phyloP scores from a whole-genome alignment of 768 basidiomycete genomes.

The Paxillus involutus region DNA sequence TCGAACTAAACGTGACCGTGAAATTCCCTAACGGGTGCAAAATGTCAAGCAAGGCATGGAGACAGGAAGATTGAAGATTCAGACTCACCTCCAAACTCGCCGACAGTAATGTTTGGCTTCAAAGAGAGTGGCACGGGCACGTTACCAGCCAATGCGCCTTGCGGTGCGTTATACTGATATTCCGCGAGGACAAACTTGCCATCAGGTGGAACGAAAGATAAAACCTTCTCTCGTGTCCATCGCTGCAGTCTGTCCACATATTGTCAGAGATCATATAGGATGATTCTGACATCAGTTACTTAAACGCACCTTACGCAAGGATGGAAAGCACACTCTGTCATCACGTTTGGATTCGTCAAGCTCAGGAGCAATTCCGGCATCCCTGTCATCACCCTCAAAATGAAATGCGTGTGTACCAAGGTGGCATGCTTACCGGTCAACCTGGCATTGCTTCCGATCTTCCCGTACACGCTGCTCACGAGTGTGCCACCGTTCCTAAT shows the following conservation, averaged over 20 bases:
- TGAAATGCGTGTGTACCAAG: neutral
- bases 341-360: slow-evolving; percentile 71
- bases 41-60: neutral
- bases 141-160: slow-evolving; percentile 36
- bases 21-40: slow-evolving; percentile 47
- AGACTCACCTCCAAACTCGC: slow-evolving; percentile 31
- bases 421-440: slow-evolving; percentile 59
- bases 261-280: slow-evolving; percentile 5
- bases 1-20: slow-evolving; percentile 61
- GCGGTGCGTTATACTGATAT: slow-evolving; percentile 65
- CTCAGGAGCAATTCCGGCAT: slow-evolving; percentile 85
- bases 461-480: slow-evolving; percentile 69
- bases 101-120: slow-evolving; percentile 39
- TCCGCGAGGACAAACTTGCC: slow-evolving; percentile 83
- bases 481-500: slow-evolving; percentile 67
- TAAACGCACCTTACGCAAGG: slow-evolving; percentile 79
- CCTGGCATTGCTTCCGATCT: slow-evolving; percentile 72
- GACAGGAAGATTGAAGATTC: neutral
- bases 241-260: slow-evolving; percentile 59
- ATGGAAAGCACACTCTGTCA: slow-evolving; percentile 86
- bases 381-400: slow-evolving; percentile 42
- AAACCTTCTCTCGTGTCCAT: slow-evolving; percentile 70
- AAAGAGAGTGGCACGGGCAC: slow-evolving; percentile 53
- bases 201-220: slow-evolving; percentile 95
- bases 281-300: neutral